A percentile compares a stretch with the other conserved stretches of the same genome.
phyloP scores from a whole-genome alignment of 805 yeast species.

The Metschnikowia anglica region DNA sequence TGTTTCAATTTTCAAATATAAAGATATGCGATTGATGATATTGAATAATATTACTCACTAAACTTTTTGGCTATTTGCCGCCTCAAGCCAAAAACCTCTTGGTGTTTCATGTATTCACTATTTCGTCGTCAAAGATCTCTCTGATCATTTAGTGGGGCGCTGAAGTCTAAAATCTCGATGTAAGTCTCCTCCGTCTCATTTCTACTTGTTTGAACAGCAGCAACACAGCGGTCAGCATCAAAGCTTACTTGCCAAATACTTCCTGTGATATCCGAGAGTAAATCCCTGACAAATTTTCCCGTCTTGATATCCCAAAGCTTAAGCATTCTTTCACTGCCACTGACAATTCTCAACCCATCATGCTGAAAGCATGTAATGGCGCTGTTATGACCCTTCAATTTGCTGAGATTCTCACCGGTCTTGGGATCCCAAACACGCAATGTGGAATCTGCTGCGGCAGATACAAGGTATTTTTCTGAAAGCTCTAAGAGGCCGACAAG shows the following conservation, averaged over 20 bases:
- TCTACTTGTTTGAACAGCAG: slow-evolving; percentile 70
- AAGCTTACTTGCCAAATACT: slow-evolving; percentile 94
- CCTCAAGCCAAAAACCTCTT: too few species aligned
- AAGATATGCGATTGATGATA: too few species aligned
- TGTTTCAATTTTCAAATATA: too few species aligned
- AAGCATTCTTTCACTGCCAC: slow-evolving; percentile 86
- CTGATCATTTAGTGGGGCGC: slow-evolving; percentile 26
- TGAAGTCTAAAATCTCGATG: slow-evolving; percentile 84
- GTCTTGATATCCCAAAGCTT: slow-evolving; percentile 83
- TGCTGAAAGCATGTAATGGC: slow-evolving; percentile 95
- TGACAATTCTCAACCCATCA: slow-evolving; percentile 76
- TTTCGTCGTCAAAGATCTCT: not conserved
- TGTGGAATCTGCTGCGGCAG: slow-evolving; percentile 95
- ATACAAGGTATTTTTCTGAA: slow-evolving; percentile 72
- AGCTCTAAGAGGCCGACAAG: slow-evolving; percentile 85
- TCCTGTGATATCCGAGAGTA: slow-evolving; percentile 72
- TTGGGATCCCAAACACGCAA: slow-evolving; percentile 91
- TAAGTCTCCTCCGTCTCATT: slow-evolving; percentile 59
- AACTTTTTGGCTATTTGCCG: too few species aligned
- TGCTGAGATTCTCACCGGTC: slow-evolving; percentile 61
- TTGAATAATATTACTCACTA: too few species aligned
- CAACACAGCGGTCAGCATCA: slow-evolving; percentile 79
- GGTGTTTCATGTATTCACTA: not conserved
- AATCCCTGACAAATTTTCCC: slow-evolving; percentile 72
- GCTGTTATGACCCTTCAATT: slow-evolving; percentile 76